phyloP scores from a whole-genome alignment of 257 asterid species.

The Mitragyna speciosa region DNA sequence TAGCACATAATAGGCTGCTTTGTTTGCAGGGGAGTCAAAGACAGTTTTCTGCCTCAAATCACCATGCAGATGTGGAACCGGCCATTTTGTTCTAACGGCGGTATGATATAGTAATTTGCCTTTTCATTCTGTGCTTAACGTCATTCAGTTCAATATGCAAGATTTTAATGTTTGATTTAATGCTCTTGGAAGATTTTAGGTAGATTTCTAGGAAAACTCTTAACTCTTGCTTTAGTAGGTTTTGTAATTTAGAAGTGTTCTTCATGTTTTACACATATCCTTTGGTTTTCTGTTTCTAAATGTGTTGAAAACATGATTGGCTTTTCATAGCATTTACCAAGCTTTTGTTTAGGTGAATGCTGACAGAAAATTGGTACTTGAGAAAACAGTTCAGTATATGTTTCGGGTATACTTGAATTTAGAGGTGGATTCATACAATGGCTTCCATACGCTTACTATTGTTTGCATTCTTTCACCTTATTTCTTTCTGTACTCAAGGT shows the following conservation, averaged over 20 bases:
- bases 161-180: conserved; percentile 10
- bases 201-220: background rate
- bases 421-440: background rate
- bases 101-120: conserved; percentile 37
- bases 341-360: background rate
- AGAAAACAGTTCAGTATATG: background rate
- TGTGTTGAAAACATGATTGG: background rate
- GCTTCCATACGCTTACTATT: background rate
- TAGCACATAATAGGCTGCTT: background rate
- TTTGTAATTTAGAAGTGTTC: background rate
- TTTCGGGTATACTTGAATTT: background rate
- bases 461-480: conserved; percentile 12
- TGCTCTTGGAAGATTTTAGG: background rate
- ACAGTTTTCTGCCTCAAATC: conserved; percentile 32
- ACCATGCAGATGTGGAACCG: conserved; percentile 49
- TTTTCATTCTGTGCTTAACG: background rate
- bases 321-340: background rate
- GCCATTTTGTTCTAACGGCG: conserved; percentile 65
- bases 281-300: background rate
- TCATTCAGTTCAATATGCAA: background rate
- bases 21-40: conserved; percentile 47
- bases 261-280: background rate
- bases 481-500: conserved; percentile 44
- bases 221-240: background rate
- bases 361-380: background rate